phyloP scores from a whole-genome alignment of 1,284 basidiomycete genomes.

The Papiliotrema laurentii region DNA sequence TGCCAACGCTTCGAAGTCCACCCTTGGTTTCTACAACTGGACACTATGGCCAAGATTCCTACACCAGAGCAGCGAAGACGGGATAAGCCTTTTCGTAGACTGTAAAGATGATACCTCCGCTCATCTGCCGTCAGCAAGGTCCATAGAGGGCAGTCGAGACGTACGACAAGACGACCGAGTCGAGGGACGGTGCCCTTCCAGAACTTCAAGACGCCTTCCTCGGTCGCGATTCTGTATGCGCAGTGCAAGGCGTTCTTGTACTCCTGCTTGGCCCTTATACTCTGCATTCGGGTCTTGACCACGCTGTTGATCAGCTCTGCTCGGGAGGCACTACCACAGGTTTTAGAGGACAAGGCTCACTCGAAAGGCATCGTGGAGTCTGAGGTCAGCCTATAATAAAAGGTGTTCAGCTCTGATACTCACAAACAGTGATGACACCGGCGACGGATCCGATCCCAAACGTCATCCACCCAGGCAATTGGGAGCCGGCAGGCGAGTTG shows the following conservation, averaged over 20 bases:
- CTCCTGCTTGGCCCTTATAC: conserved; percentile 71
- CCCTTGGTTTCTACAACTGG: too few species aligned
- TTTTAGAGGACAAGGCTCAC: conserved; percentile 52
- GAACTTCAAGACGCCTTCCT: conserved; percentile 81
- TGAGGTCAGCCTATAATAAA: conserved; percentile 13
- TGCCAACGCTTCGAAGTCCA: too few species aligned
- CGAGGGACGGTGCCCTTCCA: conserved; percentile 96
- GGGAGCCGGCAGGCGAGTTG: conserved; percentile 73
- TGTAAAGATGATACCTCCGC: conserved; percentile 92
- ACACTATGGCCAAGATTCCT: too few species aligned
- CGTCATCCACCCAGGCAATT: conserved; percentile 79
- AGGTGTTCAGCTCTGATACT: too few species aligned
- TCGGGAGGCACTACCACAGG: background rate
- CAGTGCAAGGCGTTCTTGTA: conserved; percentile 94
- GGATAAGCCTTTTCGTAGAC: conserved; percentile 65
- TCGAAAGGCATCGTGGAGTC: conserved; percentile 81
- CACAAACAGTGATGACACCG: conserved; percentile 90
- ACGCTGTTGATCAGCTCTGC: conserved; percentile 60
- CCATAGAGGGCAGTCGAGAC: conserved; percentile 40
- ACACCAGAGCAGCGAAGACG: conserved; percentile 17
- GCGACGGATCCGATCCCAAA: conserved; percentile 92
- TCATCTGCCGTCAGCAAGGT: conserved; percentile 56
- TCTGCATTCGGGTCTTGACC: conserved; percentile 97
- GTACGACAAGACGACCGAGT: conserved; percentile 73
- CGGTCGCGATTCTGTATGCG: conserved; percentile 81